These are phyloP conservation scores for Myriosclerotinia duriaeana DNA, from an alignment of 2,329 filamentous ascomycete genomes.

Conservation along the genomic window DNA sequence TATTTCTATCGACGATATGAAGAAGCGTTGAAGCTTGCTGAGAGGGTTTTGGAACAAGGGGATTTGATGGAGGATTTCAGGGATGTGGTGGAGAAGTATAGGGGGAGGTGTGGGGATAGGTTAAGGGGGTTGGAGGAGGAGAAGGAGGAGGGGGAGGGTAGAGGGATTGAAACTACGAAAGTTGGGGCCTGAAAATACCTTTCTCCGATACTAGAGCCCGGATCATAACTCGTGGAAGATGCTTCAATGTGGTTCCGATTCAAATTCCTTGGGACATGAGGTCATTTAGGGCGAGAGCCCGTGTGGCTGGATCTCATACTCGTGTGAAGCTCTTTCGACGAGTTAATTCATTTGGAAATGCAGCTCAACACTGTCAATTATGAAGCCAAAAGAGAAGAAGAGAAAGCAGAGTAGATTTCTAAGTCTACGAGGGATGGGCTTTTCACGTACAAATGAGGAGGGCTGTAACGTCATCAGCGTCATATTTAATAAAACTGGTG, in stretches of 20 bases:
- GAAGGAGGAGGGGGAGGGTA: background rate
- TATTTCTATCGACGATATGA: conserved; percentile 38
- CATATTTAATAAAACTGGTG: background rate
- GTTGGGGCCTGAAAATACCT: too few species aligned
- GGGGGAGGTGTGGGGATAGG: conserved; percentile 29
- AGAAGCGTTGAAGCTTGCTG: conserved; percentile 33
- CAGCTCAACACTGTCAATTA: too few species aligned
- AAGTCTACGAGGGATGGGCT: background rate
- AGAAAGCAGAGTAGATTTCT: too few species aligned
- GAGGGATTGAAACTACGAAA: background rate
- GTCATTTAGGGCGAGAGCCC: too few species aligned
- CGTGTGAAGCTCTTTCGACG: too few species aligned
- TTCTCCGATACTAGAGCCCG: background rate
- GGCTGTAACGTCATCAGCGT: background rate
- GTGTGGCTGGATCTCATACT: too few species aligned
- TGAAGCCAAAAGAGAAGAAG: too few species aligned
- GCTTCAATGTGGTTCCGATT: too few species aligned
- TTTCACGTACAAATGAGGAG: background rate
- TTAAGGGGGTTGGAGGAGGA: background rate
- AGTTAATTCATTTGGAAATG: too few species aligned
- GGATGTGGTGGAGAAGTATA: conserved; percentile 33
- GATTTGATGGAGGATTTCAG: conserved; percentile 33
- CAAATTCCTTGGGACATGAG: too few species aligned
- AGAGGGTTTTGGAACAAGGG: conserved; percentile 29
- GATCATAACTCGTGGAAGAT: too few species aligned